Conservation (phyloP, 2,329 filamentous ascomycete species). For the Colletotrichum sp. region DNA sequence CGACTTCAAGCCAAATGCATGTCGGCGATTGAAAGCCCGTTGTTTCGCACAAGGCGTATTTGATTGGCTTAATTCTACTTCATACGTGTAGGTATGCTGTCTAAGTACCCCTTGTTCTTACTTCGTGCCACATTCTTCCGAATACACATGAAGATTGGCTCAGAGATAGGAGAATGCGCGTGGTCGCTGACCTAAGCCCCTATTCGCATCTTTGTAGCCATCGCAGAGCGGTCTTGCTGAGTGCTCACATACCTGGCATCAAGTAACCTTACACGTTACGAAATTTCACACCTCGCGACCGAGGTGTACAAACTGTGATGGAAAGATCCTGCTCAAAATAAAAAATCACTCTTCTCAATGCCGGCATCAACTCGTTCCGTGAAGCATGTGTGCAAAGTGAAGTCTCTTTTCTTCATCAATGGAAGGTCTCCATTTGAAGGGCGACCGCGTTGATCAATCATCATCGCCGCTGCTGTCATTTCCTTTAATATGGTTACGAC, state of each 20-base stretch:
- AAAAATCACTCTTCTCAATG: background rate
- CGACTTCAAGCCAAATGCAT: background rate
- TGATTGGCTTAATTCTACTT: background rate
- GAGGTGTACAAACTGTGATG: background rate
- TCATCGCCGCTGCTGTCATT: background rate
- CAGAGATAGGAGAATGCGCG: background rate
- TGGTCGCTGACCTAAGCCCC: background rate
- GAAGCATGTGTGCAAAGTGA: background rate
- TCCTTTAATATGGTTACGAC: background rate
- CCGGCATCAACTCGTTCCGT: background rate
- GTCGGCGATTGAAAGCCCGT: background rate
- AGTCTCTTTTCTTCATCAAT: background rate
- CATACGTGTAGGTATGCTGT: background rate
- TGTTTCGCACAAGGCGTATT: background rate
- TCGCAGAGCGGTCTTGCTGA: background rate
- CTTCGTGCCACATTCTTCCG: background rate
- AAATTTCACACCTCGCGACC: background rate
- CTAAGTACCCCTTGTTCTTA: background rate
- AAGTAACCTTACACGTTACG: background rate
- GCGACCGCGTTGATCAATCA: background rate
- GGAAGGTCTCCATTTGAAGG: background rate
- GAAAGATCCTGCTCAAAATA: background rate
- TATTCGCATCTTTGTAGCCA: background rate
- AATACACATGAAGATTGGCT: background rate
- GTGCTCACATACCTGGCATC: background rate